Base-by-base conservation (phyloP, 805 yeast genomes). In the Candida methanosorbosa region DNA sequence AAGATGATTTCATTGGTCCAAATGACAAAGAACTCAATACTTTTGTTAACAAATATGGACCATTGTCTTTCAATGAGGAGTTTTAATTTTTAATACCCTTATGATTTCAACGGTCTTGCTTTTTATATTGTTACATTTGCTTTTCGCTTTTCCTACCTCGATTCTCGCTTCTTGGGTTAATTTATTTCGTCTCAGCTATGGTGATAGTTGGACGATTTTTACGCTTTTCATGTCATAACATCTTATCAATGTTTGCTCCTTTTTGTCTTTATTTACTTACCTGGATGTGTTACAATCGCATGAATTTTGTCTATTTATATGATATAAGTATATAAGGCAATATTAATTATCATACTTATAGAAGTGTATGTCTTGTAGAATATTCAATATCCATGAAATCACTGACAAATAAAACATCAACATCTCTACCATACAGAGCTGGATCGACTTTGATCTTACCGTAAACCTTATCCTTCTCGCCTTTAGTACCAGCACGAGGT, bases 331-430 rank as follows among this genome's bases (percentile, higher is more conserved):
- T 7, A 24, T 24, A 24, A 13, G n/a, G 9, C 9, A 9, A 24
- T 24, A 24, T 13, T 12, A 12, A 24, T 28, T 18, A n/a, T n/a
- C n/a, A 21, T 9, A 8, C 9, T 9, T 29, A 20, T 13, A 29
- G 12, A 21, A 29, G 20, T 29, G 8, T 29, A 21, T 29, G 25
- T 21, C 26, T 29, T 20, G 25, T 20, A 22, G 31, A 42, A 44
- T 78, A 79, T 14, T 49, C 43, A 18, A 83, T 55, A 39, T 75
- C 79, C 43, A 80, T 61, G 3, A 83, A 85, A 55, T 83, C 94
- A 52, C 76, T 79, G 15, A 82, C 63, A 39, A 73, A 59, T 29
- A 70, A 32, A 13, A 83, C 63, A 15, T 60, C 56, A 12, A 78
- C 56, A 3, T 59, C 56, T 21, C 49, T 47, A 0, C 81, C 81